These are phyloP conservation scores for Podospora comata DNA, from an alignment of 495 filamentous ascomycete species.

Conservation along the genomic window DNA sequence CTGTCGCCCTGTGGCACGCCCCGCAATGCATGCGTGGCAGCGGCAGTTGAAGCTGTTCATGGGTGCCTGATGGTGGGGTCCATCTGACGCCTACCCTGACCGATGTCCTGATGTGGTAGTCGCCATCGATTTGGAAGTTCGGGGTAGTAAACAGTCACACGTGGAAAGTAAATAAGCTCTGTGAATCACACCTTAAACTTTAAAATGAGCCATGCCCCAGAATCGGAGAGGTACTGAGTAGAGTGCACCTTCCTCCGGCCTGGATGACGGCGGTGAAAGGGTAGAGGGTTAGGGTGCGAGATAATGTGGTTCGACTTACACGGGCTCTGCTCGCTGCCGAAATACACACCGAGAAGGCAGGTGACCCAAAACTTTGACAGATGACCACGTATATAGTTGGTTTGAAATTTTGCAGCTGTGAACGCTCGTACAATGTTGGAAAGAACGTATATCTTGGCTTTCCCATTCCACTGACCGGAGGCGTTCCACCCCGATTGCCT, in stretches of 20 bases:
- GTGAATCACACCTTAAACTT: not conserved
- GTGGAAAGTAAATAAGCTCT: not conserved
- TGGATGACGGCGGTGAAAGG: not conserved
- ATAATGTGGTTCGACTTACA: not conserved
- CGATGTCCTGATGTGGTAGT: not conserved
- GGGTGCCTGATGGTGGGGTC: slow-evolving; percentile 10
- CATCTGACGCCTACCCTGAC: not conserved
- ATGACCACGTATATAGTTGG: not conserved
- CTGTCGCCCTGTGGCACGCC: slow-evolving; percentile 1
- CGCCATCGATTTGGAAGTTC: not conserved
- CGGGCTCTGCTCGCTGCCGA: not conserved
- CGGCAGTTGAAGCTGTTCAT: slow-evolving; percentile 1
- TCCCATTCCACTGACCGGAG: not conserved
- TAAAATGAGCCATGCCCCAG: not conserved
- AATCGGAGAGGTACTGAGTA: not conserved
- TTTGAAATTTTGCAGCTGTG: not conserved
- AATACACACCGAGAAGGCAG: not conserved
- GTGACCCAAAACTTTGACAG: not conserved
- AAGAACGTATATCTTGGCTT: not conserved
- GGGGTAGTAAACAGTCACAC: not conserved
- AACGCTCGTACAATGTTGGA: not conserved
- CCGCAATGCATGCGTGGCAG: not conserved
- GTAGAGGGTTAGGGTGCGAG: not conserved
- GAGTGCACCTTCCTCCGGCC: not conserved
- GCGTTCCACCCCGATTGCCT: not conserved